phyloP scores from a whole-genome alignment of 768 basidiomycete species.

The Ramaria rubella region DNA sequence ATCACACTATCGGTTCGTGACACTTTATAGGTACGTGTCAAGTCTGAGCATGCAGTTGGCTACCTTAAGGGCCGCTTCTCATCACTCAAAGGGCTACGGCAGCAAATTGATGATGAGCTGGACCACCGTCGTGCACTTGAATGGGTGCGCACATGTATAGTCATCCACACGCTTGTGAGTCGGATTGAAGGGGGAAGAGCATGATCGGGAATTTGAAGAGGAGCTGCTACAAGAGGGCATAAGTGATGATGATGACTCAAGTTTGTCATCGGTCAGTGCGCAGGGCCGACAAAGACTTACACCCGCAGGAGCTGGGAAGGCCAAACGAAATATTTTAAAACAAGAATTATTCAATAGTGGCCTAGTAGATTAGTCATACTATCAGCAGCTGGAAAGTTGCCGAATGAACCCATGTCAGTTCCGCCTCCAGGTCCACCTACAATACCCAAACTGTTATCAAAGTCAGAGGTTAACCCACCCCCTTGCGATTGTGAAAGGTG shows the following conservation, averaged over 20 bases:
- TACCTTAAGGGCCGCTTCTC: conserved; percentile 36
- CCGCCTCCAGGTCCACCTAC: neutral
- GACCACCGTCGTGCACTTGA: conserved; percentile 25
- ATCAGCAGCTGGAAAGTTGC: neutral
- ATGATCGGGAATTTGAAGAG: conserved; percentile 25
- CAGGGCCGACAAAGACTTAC: neutral
- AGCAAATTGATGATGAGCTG: conserved; percentile 19
- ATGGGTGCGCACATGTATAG: conserved; percentile 29
- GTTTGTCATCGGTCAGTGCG: neutral
- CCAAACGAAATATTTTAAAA: neutral
- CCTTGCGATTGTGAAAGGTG: neutral
- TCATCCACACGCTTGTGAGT: conserved; percentile 21
- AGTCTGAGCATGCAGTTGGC: conserved; percentile 36
- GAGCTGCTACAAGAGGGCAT: conserved; percentile 16
- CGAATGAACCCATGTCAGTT: neutral
- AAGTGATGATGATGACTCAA: neutral
- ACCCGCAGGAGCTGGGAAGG: neutral
- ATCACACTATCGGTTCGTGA: neutral
- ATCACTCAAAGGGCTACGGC: conserved; percentile 27
- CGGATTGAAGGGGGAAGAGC: neutral
- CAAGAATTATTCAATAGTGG: neutral
- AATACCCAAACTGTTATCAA: too few species aligned
- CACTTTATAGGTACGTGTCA: conserved; percentile 21
- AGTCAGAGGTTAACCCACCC: too few species aligned
- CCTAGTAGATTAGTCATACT: neutral